A percentile compares a stretch with the other conserved stretches of the same genome.
Conservation (phyloP, 2,329 filamentous ascomycete genomes). For the Teratosphaeria epicoccoides region DNA sequence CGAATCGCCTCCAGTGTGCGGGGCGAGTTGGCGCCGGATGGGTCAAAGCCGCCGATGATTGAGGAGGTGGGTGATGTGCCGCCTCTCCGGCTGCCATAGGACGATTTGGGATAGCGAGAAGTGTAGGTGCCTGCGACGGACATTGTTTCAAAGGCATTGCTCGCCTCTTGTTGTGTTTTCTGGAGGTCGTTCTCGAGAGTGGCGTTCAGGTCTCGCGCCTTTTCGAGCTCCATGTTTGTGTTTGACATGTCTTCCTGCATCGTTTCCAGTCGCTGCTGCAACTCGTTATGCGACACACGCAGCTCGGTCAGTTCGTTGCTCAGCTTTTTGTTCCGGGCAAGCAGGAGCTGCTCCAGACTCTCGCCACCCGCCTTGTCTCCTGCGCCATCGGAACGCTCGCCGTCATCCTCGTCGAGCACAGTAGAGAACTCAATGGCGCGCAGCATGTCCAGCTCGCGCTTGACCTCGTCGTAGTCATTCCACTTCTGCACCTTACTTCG, state of each 20-base stretch:
- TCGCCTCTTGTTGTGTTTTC: conserved; percentile 72
- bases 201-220: conserved; percentile 69
- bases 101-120: conserved; percentile 63
- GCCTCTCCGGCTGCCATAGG: conserved; percentile 49
- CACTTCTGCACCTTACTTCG: conserved; percentile 76
- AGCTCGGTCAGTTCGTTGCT: conserved; percentile 87
- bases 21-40: conserved; percentile 40
- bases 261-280: conserved; percentile 67
- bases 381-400: conserved; percentile 38
- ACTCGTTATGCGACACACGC: conserved; percentile 84
- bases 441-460: conserved; percentile 88
- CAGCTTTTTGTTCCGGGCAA: conserved; percentile 93
- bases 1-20: conserved; percentile 47
- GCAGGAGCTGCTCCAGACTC: conserved; percentile 77
- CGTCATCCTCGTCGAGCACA: conserved; percentile 55
- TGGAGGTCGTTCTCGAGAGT: conserved; percentile 88
- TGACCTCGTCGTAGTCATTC: conserved; percentile 91
- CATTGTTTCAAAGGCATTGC: conserved; percentile 76
- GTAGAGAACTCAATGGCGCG: conserved; percentile 94
- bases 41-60: conserved; percentile 94
- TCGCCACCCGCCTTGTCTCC: conserved; percentile 53
- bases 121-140: conserved; percentile 88
- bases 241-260: conserved; percentile 74
- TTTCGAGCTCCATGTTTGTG: conserved; percentile 78
- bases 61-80: conserved; percentile 87